Base-by-base conservation (phyloP, 176 grass and related monocot genomes). In the Coix lacrymajobi region DNA sequence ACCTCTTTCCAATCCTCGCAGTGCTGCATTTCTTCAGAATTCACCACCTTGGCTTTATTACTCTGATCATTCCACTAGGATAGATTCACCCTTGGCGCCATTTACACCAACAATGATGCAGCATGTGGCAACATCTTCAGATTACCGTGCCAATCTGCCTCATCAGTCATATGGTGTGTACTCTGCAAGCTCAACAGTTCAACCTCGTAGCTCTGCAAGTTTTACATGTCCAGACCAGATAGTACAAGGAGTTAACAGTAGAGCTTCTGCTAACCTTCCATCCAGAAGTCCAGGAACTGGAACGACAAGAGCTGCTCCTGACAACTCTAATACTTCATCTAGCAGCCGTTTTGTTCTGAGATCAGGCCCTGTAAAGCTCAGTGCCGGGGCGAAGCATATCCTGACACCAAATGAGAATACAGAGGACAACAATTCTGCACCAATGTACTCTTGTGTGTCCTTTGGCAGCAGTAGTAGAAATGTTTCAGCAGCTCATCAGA, bases 291-390 rank as follows among this genome's bases (percentile, higher is more conserved):
- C 14, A 39, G 49, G 66, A 22, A 82, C 48, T 69, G 75, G 20
- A 73, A 14, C 34, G 20, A 51, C 60, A 81, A 82, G 46, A 36
- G 25, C 78, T 68, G 29, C 78, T 78, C 71, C 48, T 73, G 77
- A 70, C 22, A 80, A 43, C 17, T 66, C 58, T 40, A 68, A 15
- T 68, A 45, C 82, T 85, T 82, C 66, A n/a, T 66, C 88, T 62
- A 66, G 67, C 85, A 56, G 31, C 51, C 48, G 24, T 22, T 33
- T 49, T 51, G 61, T 65, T 49, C 58, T 66, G 70, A 91, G 90
- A 69, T 62, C 82, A 45, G 82, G 90, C 0, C 86, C 79, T 2
- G 82, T 91, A 69, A 91, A 88, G 62, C 90, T 91, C 66, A 74
- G 45, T 52, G 76, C 86, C 4, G 90, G 86, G 26, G 90, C 67